A percentile compares a stretch with the other conserved stretches of the same genome.
Evolutionary conservation across 176 grass and related monocot genomes (phyloP).

Genomic region (Aegilops speltoides): DNA sequence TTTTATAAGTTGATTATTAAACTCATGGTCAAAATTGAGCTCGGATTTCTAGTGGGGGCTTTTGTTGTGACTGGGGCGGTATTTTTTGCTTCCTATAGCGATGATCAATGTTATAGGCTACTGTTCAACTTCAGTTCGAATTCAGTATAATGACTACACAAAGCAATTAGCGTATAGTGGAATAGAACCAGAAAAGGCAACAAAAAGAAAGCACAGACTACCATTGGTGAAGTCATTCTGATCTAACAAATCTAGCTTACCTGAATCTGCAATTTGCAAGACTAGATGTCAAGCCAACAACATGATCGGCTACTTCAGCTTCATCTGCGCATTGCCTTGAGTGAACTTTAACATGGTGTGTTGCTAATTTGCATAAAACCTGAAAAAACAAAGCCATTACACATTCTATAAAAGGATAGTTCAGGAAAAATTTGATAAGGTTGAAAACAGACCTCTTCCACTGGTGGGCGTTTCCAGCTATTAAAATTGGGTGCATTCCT

Average conservation of each 20-base stretch:
- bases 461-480: constrained; percentile 63
- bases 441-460: constrained; percentile 64
- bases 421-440: background rate
- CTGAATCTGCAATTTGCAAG: constrained; percentile 86
- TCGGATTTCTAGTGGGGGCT: too few species aligned
- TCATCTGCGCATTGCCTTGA: constrained; percentile 92
- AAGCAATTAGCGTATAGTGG: background rate
- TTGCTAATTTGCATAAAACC: constrained; percentile 73
- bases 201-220: background rate
- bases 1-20: too few species aligned
- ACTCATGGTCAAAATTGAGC: too few species aligned
- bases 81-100: background rate
- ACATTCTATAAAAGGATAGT: background rate
- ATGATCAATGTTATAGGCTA: background rate
- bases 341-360: constrained; percentile 69
- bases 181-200: background rate
- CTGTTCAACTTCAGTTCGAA: background rate
- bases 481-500: constrained; percentile 54
- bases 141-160: background rate
- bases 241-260: constrained; percentile 25
- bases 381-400: constrained; percentile 23
- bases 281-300: constrained; percentile 83
- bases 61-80: too few species aligned
- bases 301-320: constrained; percentile 83
- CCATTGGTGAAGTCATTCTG: background rate